phyloP scores from a whole-genome alignment of 805 yeast genomes.

The Candida alai region DNA sequence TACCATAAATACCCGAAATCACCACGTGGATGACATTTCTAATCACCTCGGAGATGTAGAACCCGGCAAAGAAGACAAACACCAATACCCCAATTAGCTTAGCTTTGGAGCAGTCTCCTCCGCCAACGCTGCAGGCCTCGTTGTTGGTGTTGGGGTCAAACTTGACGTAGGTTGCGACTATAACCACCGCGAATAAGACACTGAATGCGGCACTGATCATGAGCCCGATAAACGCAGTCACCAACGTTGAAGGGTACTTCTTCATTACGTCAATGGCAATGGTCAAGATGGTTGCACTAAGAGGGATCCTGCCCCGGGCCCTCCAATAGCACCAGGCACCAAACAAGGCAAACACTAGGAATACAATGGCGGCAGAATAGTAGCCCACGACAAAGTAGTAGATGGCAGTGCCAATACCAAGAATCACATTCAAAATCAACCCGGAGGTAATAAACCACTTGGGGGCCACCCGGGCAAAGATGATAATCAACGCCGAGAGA shows the following conservation, averaged over 20 bases:
- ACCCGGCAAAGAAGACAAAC: slow-evolving; percentile 78
- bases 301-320: slow-evolving; percentile 67
- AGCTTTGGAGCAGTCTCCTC: slow-evolving; percentile 47
- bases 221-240: slow-evolving; percentile 59
- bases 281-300: slow-evolving; percentile 65
- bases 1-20: slow-evolving; percentile 80
- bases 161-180: slow-evolving; percentile 76
- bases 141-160: slow-evolving; percentile 56
- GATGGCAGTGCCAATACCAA: slow-evolving; percentile 75
- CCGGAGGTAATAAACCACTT: slow-evolving; percentile 65
- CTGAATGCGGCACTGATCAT: slow-evolving; percentile 59
- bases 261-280: slow-evolving; percentile 77
- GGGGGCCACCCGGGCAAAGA: slow-evolving; percentile 63
- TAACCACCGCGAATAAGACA: slow-evolving; percentile 58
- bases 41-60: slow-evolving; percentile 75
- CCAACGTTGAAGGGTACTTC: slow-evolving; percentile 63
- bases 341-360: slow-evolving; percentile 58
- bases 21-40: slow-evolving; percentile 78
- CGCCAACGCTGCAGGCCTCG: slow-evolving; percentile 54
- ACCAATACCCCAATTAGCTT: slow-evolving; percentile 68
- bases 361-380: slow-evolving; percentile 79
- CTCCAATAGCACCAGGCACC: slow-evolving; percentile 72
- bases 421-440: slow-evolving; percentile 57
- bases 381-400: slow-evolving; percentile 64
- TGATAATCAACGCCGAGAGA: slow-evolving; percentile 52